phyloP scores from a whole-genome alignment of 768 basidiomycete species.

The Gyrodon lividus region DNA sequence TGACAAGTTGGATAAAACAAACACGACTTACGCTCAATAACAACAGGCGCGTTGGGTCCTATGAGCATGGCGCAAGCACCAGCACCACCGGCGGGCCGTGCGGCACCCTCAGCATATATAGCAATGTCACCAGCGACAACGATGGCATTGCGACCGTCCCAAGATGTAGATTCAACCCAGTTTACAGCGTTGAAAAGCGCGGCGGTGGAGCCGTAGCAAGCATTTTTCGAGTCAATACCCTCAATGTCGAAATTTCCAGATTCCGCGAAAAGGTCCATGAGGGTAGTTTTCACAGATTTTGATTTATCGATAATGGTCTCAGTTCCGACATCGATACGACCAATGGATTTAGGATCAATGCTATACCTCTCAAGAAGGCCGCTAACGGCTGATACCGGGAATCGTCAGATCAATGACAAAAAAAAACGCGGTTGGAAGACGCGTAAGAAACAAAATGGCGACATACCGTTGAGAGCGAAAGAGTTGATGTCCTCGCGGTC shows the following conservation, averaged over 20 bases:
- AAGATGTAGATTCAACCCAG: conserved; percentile 94
- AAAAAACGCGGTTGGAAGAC: background rate
- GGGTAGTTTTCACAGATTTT: conserved; percentile 95
- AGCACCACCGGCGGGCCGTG: conserved; percentile 95
- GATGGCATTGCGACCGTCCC: conserved; percentile 98
- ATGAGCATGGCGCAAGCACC: conserved; percentile 94
- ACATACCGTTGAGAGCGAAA: conserved; percentile 87
- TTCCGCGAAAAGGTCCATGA: conserved; percentile 96
- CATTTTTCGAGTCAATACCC: conserved; percentile 98
- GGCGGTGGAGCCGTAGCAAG: conserved; percentile 98
- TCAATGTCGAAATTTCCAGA: conserved; percentile 96
- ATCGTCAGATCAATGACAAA: background rate
- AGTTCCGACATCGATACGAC: conserved; percentile 96
- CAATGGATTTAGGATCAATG: conserved; percentile 94
- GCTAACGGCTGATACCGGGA: conserved; percentile 63
- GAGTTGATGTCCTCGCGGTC: conserved; percentile 99
- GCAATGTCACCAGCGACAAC: conserved; percentile 98
- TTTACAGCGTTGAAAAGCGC: conserved; percentile 98
- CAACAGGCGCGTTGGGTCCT: conserved; percentile 93
- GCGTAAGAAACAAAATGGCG: background rate
- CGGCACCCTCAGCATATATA: conserved; percentile 93
- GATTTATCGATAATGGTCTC: conserved; percentile 99
- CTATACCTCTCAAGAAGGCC: conserved; percentile 91
- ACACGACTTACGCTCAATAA: conserved; percentile 82
- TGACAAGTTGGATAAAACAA: conserved; percentile 44